Base-by-base conservation (phyloP, 805 yeast species). In the Saturnispora bothae region DNA sequence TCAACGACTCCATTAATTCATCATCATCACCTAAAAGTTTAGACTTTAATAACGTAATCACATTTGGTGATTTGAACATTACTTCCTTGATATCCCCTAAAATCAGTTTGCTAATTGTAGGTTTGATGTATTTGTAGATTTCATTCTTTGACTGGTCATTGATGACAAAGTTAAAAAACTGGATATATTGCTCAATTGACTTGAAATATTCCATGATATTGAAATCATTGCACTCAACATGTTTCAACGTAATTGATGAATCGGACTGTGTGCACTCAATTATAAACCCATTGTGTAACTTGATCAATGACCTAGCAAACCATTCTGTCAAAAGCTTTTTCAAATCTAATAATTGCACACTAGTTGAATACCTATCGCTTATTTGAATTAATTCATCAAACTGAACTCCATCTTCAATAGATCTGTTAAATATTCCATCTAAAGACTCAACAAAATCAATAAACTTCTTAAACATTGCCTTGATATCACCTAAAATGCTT, bases 41-140 rank as follows among this genome's bases (percentile, higher is more conserved):
- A 30, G 48, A 52, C 14, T 51, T 22, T 10, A 57, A 49, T 22
- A 57, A 31, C 5, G 53, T 48, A 35, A 52, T 52, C 1, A 56
- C 49, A 25, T 54, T 53, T 3, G 39, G 37, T 2, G 43, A 21
- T n/a, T 43, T 39, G 34, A 57, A 56, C 2, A 57, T 46, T 25
- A 43, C 43, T 1, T n/a, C 15, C 27, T 52, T 52, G 13, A 57
- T 25, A 3, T 48, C 40, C 9, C 41, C 43, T 16, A 54, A 26
- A 0, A 56, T 12, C 2, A 38, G 26, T 39, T 53, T 56, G 2
- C 49, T 33, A 5, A 53, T 42, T 7, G 35, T 40, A 7, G 36
- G 23, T 32, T 50, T 49, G 16, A 53, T 21, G 9, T 44, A 39
- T 4, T 37, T 15, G 35, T 46, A 43, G 16, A 47, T 48, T 30